These are phyloP conservation scores for Phytophthora sojae DNA, from an alignment of 352 stramenopile species.

Conservation along the genomic window DNA sequence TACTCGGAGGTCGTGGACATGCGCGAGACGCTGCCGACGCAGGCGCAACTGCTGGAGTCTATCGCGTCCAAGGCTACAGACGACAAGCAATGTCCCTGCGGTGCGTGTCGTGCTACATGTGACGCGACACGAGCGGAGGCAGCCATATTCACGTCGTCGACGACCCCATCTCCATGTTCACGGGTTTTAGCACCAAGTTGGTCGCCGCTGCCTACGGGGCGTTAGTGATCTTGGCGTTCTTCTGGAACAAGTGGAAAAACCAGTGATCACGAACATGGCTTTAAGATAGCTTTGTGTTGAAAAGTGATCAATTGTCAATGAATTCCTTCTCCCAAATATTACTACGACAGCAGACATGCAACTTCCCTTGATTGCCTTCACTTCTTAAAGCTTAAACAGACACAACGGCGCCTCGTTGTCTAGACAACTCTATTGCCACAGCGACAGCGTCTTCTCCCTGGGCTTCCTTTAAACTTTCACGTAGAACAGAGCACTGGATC, in stretches of 20 bases:
- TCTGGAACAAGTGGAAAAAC: slow-evolving; percentile 54
- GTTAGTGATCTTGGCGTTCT: slow-evolving; percentile 45
- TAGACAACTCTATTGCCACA: slow-evolving; percentile 37
- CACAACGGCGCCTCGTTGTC: slow-evolving; percentile 43
- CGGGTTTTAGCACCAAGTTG: slow-evolving; percentile 70
- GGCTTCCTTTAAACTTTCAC: slow-evolving; percentile 51
- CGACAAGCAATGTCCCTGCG: slow-evolving; percentile 81
- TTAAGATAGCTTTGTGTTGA: neutral
- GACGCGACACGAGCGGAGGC: slow-evolving; percentile 45
- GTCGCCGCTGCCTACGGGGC: slow-evolving; percentile 68
- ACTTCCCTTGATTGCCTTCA: neutral
- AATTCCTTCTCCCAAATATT: neutral
- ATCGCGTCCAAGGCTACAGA: slow-evolving; percentile 56
- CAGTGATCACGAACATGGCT: slow-evolving; percentile 15
- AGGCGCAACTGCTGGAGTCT: slow-evolving; percentile 73
- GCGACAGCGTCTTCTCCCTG: slow-evolving; percentile 53
- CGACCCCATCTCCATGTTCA: slow-evolving; percentile 74
- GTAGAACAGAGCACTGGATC: slow-evolving; percentile 71
- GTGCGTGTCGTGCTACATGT: slow-evolving; percentile 73
- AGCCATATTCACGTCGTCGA: slow-evolving; percentile 60
- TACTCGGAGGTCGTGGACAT: slow-evolving; percentile 66
- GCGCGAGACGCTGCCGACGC: slow-evolving; percentile 53
- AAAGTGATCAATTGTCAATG: neutral
- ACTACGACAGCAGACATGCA: neutral
- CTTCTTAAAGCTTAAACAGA: slow-evolving; percentile 29